Conservation (phyloP, 345 rosid species). For the Barbarea vulgaris region DNA sequence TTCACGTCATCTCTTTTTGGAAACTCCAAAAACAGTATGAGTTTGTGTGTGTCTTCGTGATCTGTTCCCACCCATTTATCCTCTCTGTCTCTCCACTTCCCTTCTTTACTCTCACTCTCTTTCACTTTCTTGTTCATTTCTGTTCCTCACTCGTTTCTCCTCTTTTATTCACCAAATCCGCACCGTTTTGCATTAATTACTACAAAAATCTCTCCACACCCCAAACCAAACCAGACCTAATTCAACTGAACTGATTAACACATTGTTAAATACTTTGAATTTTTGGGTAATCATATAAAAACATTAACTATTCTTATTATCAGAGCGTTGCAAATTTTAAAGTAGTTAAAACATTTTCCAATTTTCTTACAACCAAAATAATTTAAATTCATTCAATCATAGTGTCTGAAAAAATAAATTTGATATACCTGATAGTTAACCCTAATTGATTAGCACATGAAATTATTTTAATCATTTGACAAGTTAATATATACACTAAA, state of each 20-base stretch:
- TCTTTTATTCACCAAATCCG: conserved; percentile 4
- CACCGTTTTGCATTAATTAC: conserved; percentile 12
- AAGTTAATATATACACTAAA: background rate
- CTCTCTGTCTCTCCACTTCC: conserved; percentile 42
- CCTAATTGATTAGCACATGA: background rate
- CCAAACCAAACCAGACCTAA: background rate
- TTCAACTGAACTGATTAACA: background rate
- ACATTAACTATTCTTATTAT: background rate
- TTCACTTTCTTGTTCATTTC: conserved; percentile 25
- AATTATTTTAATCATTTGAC: background rate
- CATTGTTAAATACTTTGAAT: background rate
- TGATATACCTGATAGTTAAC: background rate
- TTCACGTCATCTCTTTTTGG: conserved; percentile 46
- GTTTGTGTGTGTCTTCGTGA: conserved; percentile 41
- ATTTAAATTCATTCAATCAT: background rate
- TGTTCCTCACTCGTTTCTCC: conserved; percentile 26
- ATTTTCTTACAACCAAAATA: background rate
- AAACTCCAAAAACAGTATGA: conserved; percentile 42
- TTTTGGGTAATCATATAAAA: background rate
- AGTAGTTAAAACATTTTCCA: background rate
- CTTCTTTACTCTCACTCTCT: conserved; percentile 32
- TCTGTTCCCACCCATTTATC: conserved; percentile 43
- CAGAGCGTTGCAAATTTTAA: background rate
- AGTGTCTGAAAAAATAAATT: background rate
- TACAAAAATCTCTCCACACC: background rate